Evolutionary conservation across 257 asterid genomes (phyloP).

Genomic region (Fraxinus anomala): DNA sequence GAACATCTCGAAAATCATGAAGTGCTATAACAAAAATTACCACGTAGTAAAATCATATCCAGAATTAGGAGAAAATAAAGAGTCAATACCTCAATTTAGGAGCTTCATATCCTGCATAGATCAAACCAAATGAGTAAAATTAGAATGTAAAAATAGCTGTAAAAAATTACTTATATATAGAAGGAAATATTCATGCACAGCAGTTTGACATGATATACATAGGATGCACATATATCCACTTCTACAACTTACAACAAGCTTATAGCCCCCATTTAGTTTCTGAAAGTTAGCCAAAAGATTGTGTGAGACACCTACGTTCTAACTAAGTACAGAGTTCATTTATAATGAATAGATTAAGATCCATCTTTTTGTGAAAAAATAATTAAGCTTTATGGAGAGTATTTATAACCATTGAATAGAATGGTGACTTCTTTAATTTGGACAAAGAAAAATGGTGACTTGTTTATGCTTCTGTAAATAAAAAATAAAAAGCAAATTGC

Average conservation of each 20-base stretch:
- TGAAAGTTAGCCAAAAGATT: not conserved
- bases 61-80: not conserved
- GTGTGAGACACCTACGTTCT: not conserved
- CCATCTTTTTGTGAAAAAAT: not conserved
- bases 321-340: not conserved
- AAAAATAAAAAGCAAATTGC: too few species aligned
- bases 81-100: slow-evolving; percentile 54
- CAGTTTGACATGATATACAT: not conserved
- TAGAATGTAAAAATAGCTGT: not conserved
- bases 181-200: not conserved
- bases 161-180: not conserved
- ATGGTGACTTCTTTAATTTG: not conserved
- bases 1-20: not conserved
- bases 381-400: not conserved
- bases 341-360: not conserved
- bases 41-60: not conserved
- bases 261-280: not conserved
- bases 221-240: not conserved
- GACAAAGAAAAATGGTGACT: not conserved
- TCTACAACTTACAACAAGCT: not conserved
- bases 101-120: slow-evolving; percentile 65
- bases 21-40: not conserved
- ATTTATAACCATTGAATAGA: not conserved
- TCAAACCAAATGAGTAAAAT: slow-evolving; percentile 1
- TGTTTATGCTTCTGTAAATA: not conserved